These are phyloP conservation scores for Torulaspora microellipsoides DNA, from an alignment of 805 yeast genomes.

Conservation along the genomic window DNA sequence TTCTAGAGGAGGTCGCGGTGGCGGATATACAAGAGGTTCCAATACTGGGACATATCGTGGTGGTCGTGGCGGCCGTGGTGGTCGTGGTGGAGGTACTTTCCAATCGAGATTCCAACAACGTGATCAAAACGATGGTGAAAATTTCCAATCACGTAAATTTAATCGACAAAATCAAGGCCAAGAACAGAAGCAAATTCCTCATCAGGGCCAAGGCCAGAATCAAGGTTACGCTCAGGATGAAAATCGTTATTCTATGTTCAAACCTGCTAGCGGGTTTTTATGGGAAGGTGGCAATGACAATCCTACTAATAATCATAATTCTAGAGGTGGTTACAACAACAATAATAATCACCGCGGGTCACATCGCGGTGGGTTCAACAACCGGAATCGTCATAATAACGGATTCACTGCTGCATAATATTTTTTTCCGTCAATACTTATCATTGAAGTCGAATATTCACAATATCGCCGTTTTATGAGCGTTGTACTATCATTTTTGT, in stretches of 20 bases:
- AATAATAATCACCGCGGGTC: constrained; percentile 3
- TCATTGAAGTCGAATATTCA: no score
- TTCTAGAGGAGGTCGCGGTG: constrained; percentile 16
- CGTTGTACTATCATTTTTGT: no score
- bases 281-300: constrained; percentile 14
- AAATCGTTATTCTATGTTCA: constrained; percentile 27
- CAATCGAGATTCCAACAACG: constrained; percentile 7
- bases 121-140: constrained; percentile 6
- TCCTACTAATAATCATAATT: constrained; percentile 11
- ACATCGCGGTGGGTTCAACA: constrained; percentile 7
- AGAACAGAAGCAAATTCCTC: neutral
- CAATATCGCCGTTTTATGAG: no score
- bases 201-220: constrained; percentile 1
- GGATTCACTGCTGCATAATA: constrained; percentile 10
- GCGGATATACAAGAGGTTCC: constrained; percentile 17
- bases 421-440: neutral
- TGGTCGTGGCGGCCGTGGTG: constrained; percentile 17
- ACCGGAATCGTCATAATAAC: constrained; percentile 9
- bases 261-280: constrained; percentile 34
- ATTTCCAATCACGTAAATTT: constrained; percentile 4
- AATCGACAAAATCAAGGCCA: constrained; percentile 2
- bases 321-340: constrained; percentile 18
- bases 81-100: constrained; percentile 7
- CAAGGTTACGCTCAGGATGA: constrained; percentile 13
- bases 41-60: constrained; percentile 12